These are phyloP conservation scores for Aspergillus biplanus DNA, from an alignment of 495 filamentous ascomycete genomes.

Conservation along the genomic window DNA sequence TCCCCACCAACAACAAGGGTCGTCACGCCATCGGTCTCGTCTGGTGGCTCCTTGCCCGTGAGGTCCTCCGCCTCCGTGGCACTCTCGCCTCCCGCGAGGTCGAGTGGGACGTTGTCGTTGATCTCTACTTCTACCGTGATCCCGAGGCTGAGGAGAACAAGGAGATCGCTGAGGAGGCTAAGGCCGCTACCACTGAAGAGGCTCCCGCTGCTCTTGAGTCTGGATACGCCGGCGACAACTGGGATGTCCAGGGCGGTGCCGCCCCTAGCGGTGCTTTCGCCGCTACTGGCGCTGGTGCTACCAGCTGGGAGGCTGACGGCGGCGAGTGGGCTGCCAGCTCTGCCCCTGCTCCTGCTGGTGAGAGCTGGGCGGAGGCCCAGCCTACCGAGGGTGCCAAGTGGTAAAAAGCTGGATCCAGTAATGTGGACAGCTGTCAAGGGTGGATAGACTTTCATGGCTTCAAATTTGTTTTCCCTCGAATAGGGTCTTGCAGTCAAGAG, in stretches of 20 bases:
- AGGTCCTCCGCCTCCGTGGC: slow-evolving; percentile 97
- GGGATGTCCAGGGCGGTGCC: slow-evolving; percentile 60
- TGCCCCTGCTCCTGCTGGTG: slow-evolving; percentile 57
- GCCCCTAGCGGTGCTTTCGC: slow-evolving; percentile 63
- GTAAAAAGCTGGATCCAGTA: slow-evolving; percentile 54
- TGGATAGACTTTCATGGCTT: slow-evolving; percentile 26
- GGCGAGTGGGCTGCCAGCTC: slow-evolving; percentile 72
- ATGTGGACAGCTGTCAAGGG: slow-evolving; percentile 41
- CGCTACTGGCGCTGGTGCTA: slow-evolving; percentile 61
- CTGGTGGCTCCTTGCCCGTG: slow-evolving; percentile 99
- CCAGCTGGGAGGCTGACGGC: slow-evolving; percentile 81
- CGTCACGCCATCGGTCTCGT: slow-evolving; percentile 96
- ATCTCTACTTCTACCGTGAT: slow-evolving; percentile 99
- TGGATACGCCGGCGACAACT: slow-evolving; percentile 71
- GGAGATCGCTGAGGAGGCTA: slow-evolving; percentile 72
- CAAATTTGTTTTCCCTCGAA: slow-evolving; percentile 23
- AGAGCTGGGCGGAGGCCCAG: slow-evolving; percentile 69
- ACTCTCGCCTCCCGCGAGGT: slow-evolving; percentile 91
- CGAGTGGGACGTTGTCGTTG: slow-evolving; percentile 98
- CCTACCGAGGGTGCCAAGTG: slow-evolving; percentile 58
- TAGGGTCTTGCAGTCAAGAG: slow-evolving; percentile 5
- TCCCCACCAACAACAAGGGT: slow-evolving; percentile 99
- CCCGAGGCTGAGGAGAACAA: slow-evolving; percentile 98
- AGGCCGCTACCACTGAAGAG: slow-evolving; percentile 80
- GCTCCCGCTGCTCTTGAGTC: slow-evolving; percentile 76